Evolutionary conservation across 1,139 yeast genomes (phyloP).

Genomic region (Yamadazyma buinensis): DNA sequence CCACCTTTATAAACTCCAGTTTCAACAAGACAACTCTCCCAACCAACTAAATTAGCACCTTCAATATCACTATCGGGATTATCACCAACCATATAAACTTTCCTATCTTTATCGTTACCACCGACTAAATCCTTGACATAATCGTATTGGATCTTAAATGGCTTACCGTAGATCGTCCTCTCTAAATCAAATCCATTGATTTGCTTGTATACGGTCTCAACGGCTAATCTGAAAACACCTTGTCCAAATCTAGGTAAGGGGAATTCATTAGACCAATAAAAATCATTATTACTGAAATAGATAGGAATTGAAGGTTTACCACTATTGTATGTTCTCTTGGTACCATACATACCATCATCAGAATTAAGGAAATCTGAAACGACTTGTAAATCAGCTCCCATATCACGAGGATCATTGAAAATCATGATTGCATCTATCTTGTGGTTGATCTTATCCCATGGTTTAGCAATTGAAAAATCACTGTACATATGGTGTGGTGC

Average conservation of each 20-base stretch:
- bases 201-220: constrained; percentile 61
- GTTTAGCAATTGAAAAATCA: constrained; percentile 43
- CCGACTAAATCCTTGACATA: constrained; percentile 48
- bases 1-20: constrained; percentile 85
- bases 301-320: constrained; percentile 68
- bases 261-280: constrained; percentile 88
- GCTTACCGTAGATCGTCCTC: constrained; percentile 77
- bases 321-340: constrained; percentile 34
- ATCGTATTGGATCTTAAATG: constrained; percentile 74
- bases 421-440: constrained; percentile 72
- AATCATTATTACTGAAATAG: constrained; percentile 81
- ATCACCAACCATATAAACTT: constrained; percentile 92
- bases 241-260: constrained; percentile 82
- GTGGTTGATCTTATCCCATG: constrained; percentile 14
- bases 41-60: constrained; percentile 85
- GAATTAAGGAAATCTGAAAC: constrained; percentile 70
- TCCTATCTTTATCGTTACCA: constrained; percentile 24
- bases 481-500: constrained; percentile 71
- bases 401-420: constrained; percentile 88
- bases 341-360: constrained; percentile 62
- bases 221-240: constrained; percentile 74
- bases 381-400: constrained; percentile 82
- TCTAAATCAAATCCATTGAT: constrained; percentile 44
- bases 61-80: constrained; percentile 89
- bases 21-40: constrained; percentile 79